Conservation (phyloP, 1,139 yeast species). For the Suhomyces chickasaworum region DNA sequence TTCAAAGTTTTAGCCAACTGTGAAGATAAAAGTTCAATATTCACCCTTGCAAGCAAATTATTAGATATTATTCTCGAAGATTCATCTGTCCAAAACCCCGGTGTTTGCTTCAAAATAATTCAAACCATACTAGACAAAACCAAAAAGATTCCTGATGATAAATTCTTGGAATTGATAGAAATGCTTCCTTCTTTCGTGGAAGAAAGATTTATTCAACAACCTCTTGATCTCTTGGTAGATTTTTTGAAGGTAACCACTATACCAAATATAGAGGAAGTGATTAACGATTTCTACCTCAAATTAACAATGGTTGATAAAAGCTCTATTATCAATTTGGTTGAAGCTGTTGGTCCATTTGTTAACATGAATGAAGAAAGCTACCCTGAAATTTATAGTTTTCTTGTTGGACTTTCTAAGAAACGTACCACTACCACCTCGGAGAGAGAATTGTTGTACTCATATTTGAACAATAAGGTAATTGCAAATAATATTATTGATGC, state of each 20-base stretch:
- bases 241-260: constrained; percentile 6
- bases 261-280: constrained; percentile 20
- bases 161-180: constrained; percentile 13
- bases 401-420: constrained; percentile 15
- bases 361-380: constrained; percentile 7
- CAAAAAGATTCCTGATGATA: not conserved
- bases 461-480: constrained; percentile 25
- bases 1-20: constrained; percentile 2
- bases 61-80: constrained; percentile 21
- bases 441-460: constrained; percentile 24
- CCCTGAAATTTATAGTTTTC: constrained; percentile 15
- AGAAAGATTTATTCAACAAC: constrained; percentile 27
- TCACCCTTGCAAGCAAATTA: constrained; percentile 22
- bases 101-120: constrained; percentile 18
- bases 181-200: constrained; percentile 32
- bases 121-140: constrained; percentile 11
- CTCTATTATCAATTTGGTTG: constrained; percentile 12
- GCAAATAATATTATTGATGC: constrained; percentile 15
- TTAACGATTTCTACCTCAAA: constrained; percentile 37
- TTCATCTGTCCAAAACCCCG: constrained; percentile 17
- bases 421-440: constrained; percentile 13
- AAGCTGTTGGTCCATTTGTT: constrained; percentile 1
- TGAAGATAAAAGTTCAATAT: constrained; percentile 4
- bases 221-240: constrained; percentile 25
- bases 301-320: constrained; percentile 17